These are phyloP conservation scores for Cicer pinnatifidum DNA, from an alignment of 306 rosid species.

Conservation along the genomic window DNA sequence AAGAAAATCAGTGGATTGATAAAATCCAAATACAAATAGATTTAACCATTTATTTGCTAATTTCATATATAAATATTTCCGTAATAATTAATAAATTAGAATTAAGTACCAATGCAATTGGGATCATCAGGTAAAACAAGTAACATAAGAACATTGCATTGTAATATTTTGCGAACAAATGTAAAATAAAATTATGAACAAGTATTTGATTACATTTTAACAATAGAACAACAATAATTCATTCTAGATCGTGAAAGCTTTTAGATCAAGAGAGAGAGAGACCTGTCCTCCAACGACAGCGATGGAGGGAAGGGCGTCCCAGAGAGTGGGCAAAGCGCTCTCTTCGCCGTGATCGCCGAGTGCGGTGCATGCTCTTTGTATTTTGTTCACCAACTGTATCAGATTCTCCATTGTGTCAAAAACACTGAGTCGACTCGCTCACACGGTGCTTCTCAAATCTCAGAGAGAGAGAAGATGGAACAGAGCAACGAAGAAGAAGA, in stretches of 20 bases:
- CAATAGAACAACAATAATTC: not conserved
- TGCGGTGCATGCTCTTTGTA: conserved; percentile 96
- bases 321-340: conserved; percentile 87
- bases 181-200: not conserved
- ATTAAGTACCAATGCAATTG: not conserved
- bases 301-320: conserved; percentile 98
- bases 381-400: conserved; percentile 90
- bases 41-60: not conserved
- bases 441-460: conserved; percentile 20
- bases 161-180: not conserved
- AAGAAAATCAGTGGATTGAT: not conserved
- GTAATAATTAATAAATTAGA: not conserved
- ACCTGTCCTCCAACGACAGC: conserved; percentile 99
- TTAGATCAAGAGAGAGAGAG: conserved; percentile 39
- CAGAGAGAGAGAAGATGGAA: conserved; percentile 15
- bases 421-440: not conserved
- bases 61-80: not conserved
- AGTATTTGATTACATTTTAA: not conserved
- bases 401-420: conserved; percentile 74
- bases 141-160: not conserved
- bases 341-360: conserved; percentile 98
- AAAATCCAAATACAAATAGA: not conserved
- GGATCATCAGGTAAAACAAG: not conserved
- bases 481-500: conserved; percentile 40
- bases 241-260: not conserved